Evolutionary conservation across 1,284 basidiomycete species (phyloP).

Genomic region (Thecaphora frezii): DNA sequence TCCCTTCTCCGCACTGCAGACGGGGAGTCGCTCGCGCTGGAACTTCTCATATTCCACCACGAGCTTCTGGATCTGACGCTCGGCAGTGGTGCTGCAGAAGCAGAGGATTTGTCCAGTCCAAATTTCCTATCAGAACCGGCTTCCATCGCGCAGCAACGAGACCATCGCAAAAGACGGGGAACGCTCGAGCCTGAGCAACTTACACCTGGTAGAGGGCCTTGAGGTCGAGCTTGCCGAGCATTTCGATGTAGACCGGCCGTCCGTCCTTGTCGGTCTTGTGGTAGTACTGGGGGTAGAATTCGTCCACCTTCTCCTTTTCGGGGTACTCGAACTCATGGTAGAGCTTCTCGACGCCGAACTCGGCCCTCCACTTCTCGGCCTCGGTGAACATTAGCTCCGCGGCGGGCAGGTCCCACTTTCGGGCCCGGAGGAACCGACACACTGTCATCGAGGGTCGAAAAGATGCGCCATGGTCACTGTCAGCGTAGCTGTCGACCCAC

Average conservation of each 20-base stretch:
- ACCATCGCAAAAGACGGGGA: no score
- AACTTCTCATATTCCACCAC: constrained; percentile 94
- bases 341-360: constrained; percentile 84
- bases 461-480: no score
- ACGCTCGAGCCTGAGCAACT: constrained; percentile 7
- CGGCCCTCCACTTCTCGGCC: constrained; percentile 87
- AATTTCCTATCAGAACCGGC: constrained; percentile 2
- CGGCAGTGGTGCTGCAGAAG: constrained; percentile 74
- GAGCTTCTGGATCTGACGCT: constrained; percentile 85
- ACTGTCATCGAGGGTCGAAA: constrained; percentile 10
- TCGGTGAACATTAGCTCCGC: constrained; percentile 81
- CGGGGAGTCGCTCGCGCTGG: constrained; percentile 70
- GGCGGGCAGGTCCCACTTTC: constrained; percentile 83
- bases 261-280: constrained; percentile 98
- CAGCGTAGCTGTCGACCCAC: no score
- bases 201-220: constrained; percentile 64
- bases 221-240: constrained; percentile 85
- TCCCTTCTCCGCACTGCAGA: constrained; percentile 72
- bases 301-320: constrained; percentile 80
- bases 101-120: no score
- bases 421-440: constrained; percentile 76
- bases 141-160: no score
- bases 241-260: constrained; percentile 91
- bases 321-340: constrained; percentile 82
- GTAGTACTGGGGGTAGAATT: constrained; percentile 91